Evolutionary conservation across 305 asterid species (phyloP).

Genomic region (Galium porrigens): DNA sequence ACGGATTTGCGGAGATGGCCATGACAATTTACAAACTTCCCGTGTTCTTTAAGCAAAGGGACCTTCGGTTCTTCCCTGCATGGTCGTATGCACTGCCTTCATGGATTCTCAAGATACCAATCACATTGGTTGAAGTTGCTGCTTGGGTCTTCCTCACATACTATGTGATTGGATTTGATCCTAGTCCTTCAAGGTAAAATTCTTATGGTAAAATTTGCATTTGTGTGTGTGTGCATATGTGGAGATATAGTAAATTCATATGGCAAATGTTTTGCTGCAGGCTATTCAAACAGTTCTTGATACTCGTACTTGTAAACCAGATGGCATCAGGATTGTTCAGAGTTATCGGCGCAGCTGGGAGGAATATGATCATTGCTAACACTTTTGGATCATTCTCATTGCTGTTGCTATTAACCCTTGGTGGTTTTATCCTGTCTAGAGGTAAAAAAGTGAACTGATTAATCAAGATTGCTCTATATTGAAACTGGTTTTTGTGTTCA

Average conservation of each 20-base stretch:
- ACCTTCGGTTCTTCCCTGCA: conserved; percentile 50
- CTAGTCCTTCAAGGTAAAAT: conserved; percentile 44
- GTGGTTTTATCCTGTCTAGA: conserved; percentile 63
- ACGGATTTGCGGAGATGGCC: conserved; percentile 46
- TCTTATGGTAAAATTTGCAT: neutral
- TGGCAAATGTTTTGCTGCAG: conserved; percentile 19
- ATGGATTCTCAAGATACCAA: conserved; percentile 56
- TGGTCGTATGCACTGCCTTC: conserved; percentile 71
- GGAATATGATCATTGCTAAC: conserved; percentile 55
- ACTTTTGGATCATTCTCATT: conserved; percentile 49
- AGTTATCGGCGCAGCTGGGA: conserved; percentile 38
- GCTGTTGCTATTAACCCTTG: conserved; percentile 43
- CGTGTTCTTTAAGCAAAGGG: conserved; percentile 67
- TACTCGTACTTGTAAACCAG: conserved; percentile 37
- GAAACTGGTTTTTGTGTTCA: neutral
- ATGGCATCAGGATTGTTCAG: conserved; percentile 48
- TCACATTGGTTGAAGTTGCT: conserved; percentile 38
- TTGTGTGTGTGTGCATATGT: neutral
- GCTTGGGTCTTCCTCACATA: conserved; percentile 52
- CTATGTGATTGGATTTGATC: conserved; percentile 62
- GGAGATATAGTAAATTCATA: neutral
- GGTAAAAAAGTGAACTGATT: conserved; percentile 22
- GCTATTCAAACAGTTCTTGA: conserved; percentile 45
- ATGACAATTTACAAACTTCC: conserved; percentile 58
- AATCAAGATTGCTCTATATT: neutral